phyloP scores from a whole-genome alignment of 2,329 filamentous ascomycete species.

The Beauveria rudraprayagi region DNA sequence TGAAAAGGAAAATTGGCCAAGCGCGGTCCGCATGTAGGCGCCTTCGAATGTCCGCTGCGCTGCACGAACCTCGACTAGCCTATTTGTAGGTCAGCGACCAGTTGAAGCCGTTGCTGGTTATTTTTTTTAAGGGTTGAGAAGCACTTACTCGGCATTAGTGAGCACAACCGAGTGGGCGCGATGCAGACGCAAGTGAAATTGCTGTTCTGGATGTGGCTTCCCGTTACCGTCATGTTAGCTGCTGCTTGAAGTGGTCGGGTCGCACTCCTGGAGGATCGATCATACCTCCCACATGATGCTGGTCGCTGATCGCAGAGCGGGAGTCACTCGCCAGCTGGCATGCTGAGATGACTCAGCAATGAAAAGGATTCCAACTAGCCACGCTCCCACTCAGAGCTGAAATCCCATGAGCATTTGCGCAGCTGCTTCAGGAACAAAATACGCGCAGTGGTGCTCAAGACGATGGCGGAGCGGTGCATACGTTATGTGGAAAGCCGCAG shows the following conservation, averaged over 20 bases:
- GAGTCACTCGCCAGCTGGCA: neutral
- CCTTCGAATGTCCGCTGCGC: conserved; percentile 96
- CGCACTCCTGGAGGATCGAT: neutral
- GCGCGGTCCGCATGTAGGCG: conserved; percentile 88
- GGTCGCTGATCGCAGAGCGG: neutral
- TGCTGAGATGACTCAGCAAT: neutral
- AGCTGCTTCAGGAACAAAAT: neutral
- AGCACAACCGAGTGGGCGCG: conserved; percentile 73
- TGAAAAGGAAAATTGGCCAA: conserved; percentile 91
- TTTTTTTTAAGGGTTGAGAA: neutral
- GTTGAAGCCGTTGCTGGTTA: neutral
- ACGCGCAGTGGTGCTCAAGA: neutral
- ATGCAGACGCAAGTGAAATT: conserved; percentile 69
- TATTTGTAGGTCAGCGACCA: conserved; percentile 18
- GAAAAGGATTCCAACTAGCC: neutral
- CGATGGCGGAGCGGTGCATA: neutral
- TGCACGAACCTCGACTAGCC: conserved; percentile 86
- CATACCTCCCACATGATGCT: conserved; percentile 10
- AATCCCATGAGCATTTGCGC: neutral
- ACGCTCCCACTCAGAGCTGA: neutral
- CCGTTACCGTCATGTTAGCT: neutral
- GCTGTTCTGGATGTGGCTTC: conserved; percentile 58
- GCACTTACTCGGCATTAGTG: conserved; percentile 58
- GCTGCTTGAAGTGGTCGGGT: neutral
- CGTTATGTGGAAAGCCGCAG: neutral